Conservation (phyloP, 1,284 basidiomycete species). For the Cutaneotrichosporon sp. region DNA sequence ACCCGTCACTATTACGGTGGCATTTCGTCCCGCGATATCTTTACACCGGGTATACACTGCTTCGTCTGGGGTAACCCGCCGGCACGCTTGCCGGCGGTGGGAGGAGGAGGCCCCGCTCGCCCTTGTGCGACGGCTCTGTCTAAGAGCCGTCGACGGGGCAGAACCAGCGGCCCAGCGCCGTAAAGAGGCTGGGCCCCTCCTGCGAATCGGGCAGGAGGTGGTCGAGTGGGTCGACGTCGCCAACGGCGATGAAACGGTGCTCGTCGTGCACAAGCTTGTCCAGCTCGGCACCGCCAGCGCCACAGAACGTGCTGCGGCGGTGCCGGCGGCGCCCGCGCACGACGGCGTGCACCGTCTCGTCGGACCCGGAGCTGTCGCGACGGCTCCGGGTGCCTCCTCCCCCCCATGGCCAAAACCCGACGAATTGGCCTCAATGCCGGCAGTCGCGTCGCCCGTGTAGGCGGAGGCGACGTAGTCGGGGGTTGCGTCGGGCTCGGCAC, state of each 20-base stretch:
- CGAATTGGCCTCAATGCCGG: constrained; percentile 2
- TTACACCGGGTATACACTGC: background rate
- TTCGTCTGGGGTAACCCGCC: background rate
- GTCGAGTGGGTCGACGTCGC: constrained; percentile 17
- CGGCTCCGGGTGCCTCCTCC: constrained; percentile 17
- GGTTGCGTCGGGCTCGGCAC: background rate
- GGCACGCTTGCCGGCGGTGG: constrained; percentile 1
- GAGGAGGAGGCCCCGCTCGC: constrained; percentile 7
- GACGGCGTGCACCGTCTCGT: constrained; percentile 9
- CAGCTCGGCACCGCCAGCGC: background rate
- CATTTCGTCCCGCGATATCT: background rate
- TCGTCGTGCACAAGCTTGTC: background rate
- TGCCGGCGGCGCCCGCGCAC: constrained; percentile 6
- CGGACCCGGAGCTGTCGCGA: constrained; percentile 7
- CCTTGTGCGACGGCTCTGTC: background rate
- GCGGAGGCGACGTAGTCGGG: constrained; percentile 10
- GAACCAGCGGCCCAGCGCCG: constrained; percentile 13
- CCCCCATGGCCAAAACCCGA: constrained; percentile 23
- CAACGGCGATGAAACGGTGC: background rate
- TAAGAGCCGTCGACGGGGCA: constrained; percentile 13
- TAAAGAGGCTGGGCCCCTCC: constrained; percentile 9
- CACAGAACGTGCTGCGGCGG: constrained; percentile 8
- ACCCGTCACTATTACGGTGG: background rate
- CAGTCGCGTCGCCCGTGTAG: constrained; percentile 9
- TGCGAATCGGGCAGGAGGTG: constrained; percentile 12